Evolutionary conservation across 768 basidiomycete species (phyloP).

Genomic region (Leucogyrophana mollusca): DNA sequence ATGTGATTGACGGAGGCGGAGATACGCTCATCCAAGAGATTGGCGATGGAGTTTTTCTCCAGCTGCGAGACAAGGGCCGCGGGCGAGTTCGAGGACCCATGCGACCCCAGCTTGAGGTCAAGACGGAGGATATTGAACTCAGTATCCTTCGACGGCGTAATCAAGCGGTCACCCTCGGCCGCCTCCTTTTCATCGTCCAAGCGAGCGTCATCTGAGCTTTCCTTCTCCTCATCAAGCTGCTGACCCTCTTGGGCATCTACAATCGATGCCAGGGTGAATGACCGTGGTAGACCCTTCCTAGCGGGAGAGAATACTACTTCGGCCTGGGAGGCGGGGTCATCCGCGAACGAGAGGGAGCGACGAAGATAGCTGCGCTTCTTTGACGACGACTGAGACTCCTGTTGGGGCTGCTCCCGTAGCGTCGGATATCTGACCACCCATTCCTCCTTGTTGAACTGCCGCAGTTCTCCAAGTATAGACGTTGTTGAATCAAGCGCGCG

Average conservation of each 20-base stretch:
- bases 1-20: conserved; percentile 72
- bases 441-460: conserved; percentile 77
- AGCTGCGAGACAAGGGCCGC: conserved; percentile 84
- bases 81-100: conserved; percentile 58
- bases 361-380: conserved; percentile 43
- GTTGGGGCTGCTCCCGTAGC: conserved; percentile 47
- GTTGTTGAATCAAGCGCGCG: conserved; percentile 75
- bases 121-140: conserved; percentile 89
- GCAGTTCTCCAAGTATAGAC: conserved; percentile 65
- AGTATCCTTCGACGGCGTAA: conserved; percentile 40
- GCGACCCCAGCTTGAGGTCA: conserved; percentile 87
- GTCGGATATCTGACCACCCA: conserved; percentile 92
- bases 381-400: conserved; percentile 24
- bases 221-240: conserved; percentile 18
- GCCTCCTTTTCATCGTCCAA: conserved; percentile 24
- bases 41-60: conserved; percentile 90
- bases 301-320: conserved; percentile 61
- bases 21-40: conserved; percentile 86
- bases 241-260: conserved; percentile 44
- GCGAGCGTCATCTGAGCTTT: conserved; percentile 4
- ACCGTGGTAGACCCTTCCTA: conserved; percentile 49
- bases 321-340: conserved; percentile 68
- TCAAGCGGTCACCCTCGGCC: conserved; percentile 33
- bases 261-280: conserved; percentile 57
- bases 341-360: conserved; percentile 81